Conservation (phyloP, 768 basidiomycete species). For the Tylopilus felleus region DNA sequence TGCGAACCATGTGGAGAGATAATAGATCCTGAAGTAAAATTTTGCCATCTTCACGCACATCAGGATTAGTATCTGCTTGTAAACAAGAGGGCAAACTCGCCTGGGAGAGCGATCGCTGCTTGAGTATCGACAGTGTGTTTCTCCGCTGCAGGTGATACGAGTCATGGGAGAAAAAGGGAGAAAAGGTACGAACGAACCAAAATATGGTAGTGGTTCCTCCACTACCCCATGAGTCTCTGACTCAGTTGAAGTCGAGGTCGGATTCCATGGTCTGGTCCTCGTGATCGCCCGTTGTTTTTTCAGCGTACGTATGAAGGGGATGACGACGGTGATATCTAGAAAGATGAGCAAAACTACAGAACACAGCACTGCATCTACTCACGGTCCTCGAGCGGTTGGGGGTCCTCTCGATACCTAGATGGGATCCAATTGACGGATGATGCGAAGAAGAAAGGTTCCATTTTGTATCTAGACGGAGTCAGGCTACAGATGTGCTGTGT, state of each 20-base stretch:
- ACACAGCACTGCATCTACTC: slow-evolving; percentile 16
- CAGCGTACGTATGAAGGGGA: slow-evolving; percentile 40
- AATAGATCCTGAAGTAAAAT: slow-evolving; percentile 33
- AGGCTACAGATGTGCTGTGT: not conserved
- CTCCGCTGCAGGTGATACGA: slow-evolving; percentile 8
- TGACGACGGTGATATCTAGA: slow-evolving; percentile 41
- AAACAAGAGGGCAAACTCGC: slow-evolving; percentile 2
- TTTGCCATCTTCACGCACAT: slow-evolving; percentile 11
- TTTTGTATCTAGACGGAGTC: slow-evolving; percentile 31
- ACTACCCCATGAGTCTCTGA: not conserved
- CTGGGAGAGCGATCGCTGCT: slow-evolving; percentile 25
- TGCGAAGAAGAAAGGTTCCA: slow-evolving; percentile 45
- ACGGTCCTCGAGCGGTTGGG: slow-evolving; percentile 36
- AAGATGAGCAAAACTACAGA: not conserved
- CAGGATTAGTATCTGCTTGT: not conserved
- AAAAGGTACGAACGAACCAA: slow-evolving; percentile 1
- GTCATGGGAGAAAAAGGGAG: not conserved
- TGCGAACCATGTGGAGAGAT: slow-evolving; percentile 39
- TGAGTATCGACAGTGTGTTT: slow-evolving; percentile 30
- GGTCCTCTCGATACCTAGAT: slow-evolving; percentile 40
- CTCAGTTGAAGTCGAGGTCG: slow-evolving; percentile 12
- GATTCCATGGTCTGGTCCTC: slow-evolving; percentile 11
- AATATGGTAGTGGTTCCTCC: slow-evolving; percentile 7
- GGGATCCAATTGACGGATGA: slow-evolving; percentile 42
- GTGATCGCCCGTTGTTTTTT: slow-evolving; percentile 22